Evolutionary conservation across 2,329 filamentous ascomycete genomes (phyloP).

Genomic region (Arthroderma sp.): DNA sequence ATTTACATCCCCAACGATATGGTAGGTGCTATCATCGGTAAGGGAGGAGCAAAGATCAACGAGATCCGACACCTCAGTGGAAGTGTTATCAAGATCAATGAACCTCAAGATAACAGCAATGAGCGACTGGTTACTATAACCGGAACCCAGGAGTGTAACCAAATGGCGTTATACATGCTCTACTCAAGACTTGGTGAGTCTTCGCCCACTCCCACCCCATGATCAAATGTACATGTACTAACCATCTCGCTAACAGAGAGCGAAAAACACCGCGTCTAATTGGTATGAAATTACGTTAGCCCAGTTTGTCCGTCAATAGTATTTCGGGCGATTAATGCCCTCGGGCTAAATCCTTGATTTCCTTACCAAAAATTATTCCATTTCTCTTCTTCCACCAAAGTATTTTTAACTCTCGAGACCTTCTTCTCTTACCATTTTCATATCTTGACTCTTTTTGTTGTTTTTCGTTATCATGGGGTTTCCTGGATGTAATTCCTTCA

Average conservation of each 20-base stretch:
- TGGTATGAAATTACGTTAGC: slow-evolving; percentile 6
- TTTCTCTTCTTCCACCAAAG: not conserved
- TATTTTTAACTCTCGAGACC: not conserved
- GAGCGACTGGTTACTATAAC: slow-evolving; percentile 95
- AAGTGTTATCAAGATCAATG: slow-evolving; percentile 99
- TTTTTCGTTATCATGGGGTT: not conserved
- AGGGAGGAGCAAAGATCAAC: slow-evolving; percentile 98
- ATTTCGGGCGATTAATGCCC: not conserved
- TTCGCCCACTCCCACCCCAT: not conserved
- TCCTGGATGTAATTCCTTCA: slow-evolving; percentile 5
- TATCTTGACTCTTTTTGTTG: slow-evolving; percentile 2
- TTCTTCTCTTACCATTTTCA: not conserved
- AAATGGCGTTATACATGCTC: slow-evolving; percentile 99
- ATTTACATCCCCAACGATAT: slow-evolving; percentile 99
- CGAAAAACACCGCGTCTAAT: slow-evolving; percentile 60
- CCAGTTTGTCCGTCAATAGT: not conserved
- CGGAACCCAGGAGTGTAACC: slow-evolving; percentile 94
- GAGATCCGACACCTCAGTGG: slow-evolving; percentile 94
- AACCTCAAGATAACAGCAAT: slow-evolving; percentile 97
- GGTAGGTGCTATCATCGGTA: slow-evolving; percentile 98
- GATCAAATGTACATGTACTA: not conserved
- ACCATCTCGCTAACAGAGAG: slow-evolving; percentile 43
- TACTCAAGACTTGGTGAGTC: slow-evolving; percentile 88
- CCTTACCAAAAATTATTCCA: not conserved
- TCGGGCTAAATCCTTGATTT: slow-evolving; percentile 2